These are phyloP conservation scores for Albophoma yamanashiensis DNA, from an alignment of 2,329 filamentous ascomycete genomes.

Conservation along the genomic window DNA sequence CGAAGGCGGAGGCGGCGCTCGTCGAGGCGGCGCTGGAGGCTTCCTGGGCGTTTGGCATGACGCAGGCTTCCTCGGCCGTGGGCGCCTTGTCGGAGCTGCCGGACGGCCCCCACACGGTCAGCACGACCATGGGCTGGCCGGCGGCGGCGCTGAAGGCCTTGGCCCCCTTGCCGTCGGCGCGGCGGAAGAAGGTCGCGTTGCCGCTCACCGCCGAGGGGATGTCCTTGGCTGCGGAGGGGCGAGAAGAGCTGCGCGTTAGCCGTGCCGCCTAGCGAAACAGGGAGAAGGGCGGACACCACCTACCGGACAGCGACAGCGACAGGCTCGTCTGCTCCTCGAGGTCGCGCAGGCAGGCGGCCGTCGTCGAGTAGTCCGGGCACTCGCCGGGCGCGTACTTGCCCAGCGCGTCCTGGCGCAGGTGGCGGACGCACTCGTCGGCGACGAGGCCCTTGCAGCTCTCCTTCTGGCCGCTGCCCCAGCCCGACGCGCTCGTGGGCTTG, in stretches of 20 bases:
- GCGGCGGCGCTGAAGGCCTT: neutral
- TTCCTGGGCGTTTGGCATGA: neutral
- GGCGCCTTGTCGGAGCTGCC: neutral
- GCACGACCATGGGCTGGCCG: constrained; percentile 2
- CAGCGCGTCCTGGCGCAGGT: constrained; percentile 1
- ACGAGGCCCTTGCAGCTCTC: constrained; percentile 3
- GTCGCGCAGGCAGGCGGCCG: constrained; percentile 2
- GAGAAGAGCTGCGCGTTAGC: neutral
- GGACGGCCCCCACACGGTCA: constrained; percentile 1
- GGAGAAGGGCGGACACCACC: neutral
- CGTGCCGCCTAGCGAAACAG: neutral
- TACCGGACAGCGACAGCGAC: neutral
- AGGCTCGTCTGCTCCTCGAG: neutral
- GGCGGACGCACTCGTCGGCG: constrained; percentile 1
- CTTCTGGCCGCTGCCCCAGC: constrained; percentile 1
- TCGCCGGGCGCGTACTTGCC: neutral
- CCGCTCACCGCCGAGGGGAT: neutral
- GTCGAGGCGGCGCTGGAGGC: neutral
- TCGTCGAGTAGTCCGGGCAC: constrained; percentile 1
- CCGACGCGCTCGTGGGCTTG: neutral
- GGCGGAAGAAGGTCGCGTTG: constrained; percentile 3
- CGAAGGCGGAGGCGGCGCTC: neutral
- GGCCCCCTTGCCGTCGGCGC: neutral
- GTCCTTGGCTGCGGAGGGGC: neutral
- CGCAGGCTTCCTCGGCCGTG: neutral